Evolutionary conservation across 2,329 filamentous ascomycete species (phyloP), one percentile per base, ranked within the genome.

Genomic region (Fusarium nygamai): DNA sequence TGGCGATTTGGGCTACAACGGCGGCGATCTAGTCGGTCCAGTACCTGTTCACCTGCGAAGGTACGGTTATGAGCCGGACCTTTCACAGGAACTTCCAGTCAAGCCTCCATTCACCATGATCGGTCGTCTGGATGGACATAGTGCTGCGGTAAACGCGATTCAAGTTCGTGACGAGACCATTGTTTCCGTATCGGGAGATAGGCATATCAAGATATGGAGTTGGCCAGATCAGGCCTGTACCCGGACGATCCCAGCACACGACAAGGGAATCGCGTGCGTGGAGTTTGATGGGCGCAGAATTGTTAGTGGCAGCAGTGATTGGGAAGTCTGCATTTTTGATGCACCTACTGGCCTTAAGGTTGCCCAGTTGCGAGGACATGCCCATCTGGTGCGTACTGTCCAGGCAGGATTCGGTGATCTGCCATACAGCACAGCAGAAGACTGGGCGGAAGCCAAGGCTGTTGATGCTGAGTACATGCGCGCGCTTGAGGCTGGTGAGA

Each of bases 241-340:
- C 50, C 91, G 93, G 77, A 97, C 94, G 2, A 91, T 97, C 39
- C 87, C 93, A 44, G 96, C 96, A 4, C 96, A 99, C 79, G 91
- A 90, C 72, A 99, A 99, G 81, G 96, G 96, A 38, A 98, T 99
- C 77, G 96, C 96, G 6, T 99, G 96, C 81, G 95, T 99, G 22
- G 96, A 99, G 82, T 98, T 96, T 80, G 96, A 99, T 80, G 95
- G 94, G 33, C 91, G 94, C 58, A 91, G 96, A 27, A 97, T 99
- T 72, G 94, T 99, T 59, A 98, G 94, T 77, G 96, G 96, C 6
- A 98, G 95, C 82, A 98, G 95, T 77, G 96, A 99, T 82, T 95
- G 97, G 80, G 95, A 96, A 46, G 94, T 99, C 38, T 95, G 96
- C 76, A 96, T 99, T 27, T 99, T 97, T 81, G 96, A 98, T 80